These are phyloP conservation scores for Cytospora chrysosperma DNA, from an alignment of 2,329 filamentous ascomycete genomes.

Conservation along the genomic window DNA sequence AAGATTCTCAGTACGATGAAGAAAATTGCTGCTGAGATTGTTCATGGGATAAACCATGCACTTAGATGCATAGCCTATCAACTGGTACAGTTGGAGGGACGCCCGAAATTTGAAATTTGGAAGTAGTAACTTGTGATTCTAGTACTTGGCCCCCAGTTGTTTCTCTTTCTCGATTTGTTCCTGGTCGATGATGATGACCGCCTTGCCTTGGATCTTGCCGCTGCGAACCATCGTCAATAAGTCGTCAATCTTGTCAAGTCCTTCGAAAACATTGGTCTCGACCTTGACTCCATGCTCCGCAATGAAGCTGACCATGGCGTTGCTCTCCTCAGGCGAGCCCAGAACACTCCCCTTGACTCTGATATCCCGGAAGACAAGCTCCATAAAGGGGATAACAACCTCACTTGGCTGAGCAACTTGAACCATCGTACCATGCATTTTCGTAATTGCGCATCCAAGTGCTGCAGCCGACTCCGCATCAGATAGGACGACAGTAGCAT, in stretches of 20 bases:
- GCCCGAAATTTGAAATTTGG: too few species aligned
- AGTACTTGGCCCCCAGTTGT: constrained; percentile 22
- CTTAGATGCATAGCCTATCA: too few species aligned
- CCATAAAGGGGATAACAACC: constrained; percentile 39
- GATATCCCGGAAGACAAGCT: constrained; percentile 55
- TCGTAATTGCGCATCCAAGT: constrained; percentile 53
- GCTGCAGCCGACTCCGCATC: constrained; percentile 51
- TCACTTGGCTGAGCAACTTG: constrained; percentile 55
- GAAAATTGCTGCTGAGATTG: neutral
- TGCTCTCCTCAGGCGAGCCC: constrained; percentile 42
- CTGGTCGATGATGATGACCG: constrained; percentile 50
- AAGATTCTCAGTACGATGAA: neutral
- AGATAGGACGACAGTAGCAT: constrained; percentile 53
- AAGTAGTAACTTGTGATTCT: neutral
- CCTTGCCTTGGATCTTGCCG: constrained; percentile 56
- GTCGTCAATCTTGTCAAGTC: constrained; percentile 50
- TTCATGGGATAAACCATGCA: neutral
- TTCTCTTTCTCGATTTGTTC: constrained; percentile 34
- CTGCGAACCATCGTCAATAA: constrained; percentile 49
- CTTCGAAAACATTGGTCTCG: constrained; percentile 50
- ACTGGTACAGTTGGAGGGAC: too few species aligned
- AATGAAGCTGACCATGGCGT: constrained; percentile 44
- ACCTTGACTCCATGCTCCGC: constrained; percentile 47
- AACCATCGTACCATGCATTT: constrained; percentile 57
- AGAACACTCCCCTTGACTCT: constrained; percentile 47